Conservation (phyloP, 768 basidiomycete genomes). For the Dioszegia hungarica region DNA sequence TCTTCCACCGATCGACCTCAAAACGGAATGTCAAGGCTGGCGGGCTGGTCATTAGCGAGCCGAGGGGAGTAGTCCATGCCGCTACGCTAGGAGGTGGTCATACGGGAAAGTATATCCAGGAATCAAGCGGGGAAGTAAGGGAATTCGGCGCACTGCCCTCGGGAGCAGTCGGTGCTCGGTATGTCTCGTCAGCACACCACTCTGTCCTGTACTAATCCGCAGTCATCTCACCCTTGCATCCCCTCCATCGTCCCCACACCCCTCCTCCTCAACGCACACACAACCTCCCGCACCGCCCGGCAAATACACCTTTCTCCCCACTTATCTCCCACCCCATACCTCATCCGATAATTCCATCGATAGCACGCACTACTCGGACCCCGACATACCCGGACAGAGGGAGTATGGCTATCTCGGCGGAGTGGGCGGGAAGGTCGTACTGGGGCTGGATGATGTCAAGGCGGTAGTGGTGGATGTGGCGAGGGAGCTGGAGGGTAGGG, state of each 20-base stretch:
- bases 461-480: slow-evolving; percentile 30
- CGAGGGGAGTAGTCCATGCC: background rate
- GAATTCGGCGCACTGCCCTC: slow-evolving; percentile 7
- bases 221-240: background rate
- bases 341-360: slow-evolving; percentile 31
- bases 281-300: slow-evolving; percentile 20
- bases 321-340: slow-evolving; percentile 13
- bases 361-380: slow-evolving; percentile 25
- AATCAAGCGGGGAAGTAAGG: too few species aligned
- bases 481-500: slow-evolving; percentile 29
- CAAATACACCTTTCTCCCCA: slow-evolving; percentile 34
- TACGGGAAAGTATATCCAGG: too few species aligned
- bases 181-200: too few species aligned
- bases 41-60: background rate
- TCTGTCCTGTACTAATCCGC: too few species aligned
- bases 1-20: background rate
- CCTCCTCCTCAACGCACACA: background rate
- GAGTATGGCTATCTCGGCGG: slow-evolving; percentile 38
- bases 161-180: too few species aligned
- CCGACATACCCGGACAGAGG: slow-evolving; percentile 15
- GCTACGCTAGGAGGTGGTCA: too few species aligned
- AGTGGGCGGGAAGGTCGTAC: slow-evolving; percentile 15
- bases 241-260: background rate
- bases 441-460: slow-evolving; percentile 37
- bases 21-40: background rate